These are phyloP conservation scores for Nasturtium officinale DNA, from an alignment of 345 rosid genomes.

Conservation along the genomic window DNA sequence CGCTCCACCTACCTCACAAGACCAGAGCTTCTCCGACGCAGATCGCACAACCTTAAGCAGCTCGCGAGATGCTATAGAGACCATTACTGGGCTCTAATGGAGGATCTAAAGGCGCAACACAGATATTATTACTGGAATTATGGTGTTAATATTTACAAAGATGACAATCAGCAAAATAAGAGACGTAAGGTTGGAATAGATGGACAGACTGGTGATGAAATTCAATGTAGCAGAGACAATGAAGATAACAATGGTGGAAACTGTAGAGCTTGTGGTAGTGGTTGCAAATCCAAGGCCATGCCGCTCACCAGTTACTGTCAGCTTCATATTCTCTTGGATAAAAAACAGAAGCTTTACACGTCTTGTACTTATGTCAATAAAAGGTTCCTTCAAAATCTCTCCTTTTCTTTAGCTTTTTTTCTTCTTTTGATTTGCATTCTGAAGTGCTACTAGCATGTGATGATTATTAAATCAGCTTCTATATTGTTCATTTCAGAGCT, in stretches of 20 bases:
- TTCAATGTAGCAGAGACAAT: slow-evolving; percentile 49
- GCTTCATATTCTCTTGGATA: slow-evolving; percentile 81
- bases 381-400: slow-evolving; percentile 47
- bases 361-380: slow-evolving; percentile 77
- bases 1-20: slow-evolving; percentile 69
- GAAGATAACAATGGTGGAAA: slow-evolving; percentile 36
- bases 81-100: slow-evolving; percentile 72
- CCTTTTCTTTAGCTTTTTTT: not conserved
- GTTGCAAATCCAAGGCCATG: slow-evolving; percentile 84
- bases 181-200: slow-evolving; percentile 14
- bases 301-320: slow-evolving; percentile 80
- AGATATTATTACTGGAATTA: slow-evolving; percentile 63
- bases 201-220: slow-evolving; percentile 26
- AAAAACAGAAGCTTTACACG: slow-evolving; percentile 90
- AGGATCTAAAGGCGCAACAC: slow-evolving; percentile 57
- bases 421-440: not conserved
- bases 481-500: slow-evolving; percentile 50
- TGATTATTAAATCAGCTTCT: not conserved
- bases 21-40: slow-evolving; percentile 70
- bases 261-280: slow-evolving; percentile 56
- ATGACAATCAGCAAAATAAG: slow-evolving; percentile 40
- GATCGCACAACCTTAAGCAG: slow-evolving; percentile 61
- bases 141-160: slow-evolving; percentile 63
- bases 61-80: slow-evolving; percentile 53
- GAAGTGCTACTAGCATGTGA: slow-evolving; percentile 10